Percentiles rank a stretch among this genome's conserved stretches.
These are phyloP conservation scores for Oemleria cerasiformis DNA, from an alignment of 306 rosid species.

Conservation along the genomic window DNA sequence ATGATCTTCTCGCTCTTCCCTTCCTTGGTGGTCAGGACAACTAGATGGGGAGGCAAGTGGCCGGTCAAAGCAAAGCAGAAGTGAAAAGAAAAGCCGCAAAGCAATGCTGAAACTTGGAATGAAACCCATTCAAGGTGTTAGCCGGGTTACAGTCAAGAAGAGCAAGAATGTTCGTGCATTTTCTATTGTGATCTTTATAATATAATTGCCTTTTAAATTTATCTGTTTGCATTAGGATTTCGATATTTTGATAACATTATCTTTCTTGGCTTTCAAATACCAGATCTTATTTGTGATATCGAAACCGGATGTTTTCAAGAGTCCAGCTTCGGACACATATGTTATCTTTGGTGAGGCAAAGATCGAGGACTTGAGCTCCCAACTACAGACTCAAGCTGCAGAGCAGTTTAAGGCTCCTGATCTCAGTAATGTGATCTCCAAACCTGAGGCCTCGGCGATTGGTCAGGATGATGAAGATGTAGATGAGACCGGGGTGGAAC, in stretches of 20 bases:
- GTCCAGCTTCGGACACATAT: conserved; percentile 82
- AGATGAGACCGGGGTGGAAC: conserved; percentile 76
- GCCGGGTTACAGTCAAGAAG: conserved; percentile 79
- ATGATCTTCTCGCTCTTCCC: neutral
- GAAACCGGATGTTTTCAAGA: conserved; percentile 86
- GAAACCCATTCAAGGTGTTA: conserved; percentile 77
- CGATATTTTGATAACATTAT: neutral
- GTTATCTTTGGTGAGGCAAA: conserved; percentile 84
- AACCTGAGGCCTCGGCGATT: conserved; percentile 52
- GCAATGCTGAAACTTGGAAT: conserved; percentile 90
- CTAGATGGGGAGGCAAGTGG: conserved; percentile 75
- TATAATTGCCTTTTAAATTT: neutral
- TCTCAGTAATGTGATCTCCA: conserved; percentile 44
- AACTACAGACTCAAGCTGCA: conserved; percentile 82
- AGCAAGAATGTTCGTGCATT: conserved; percentile 74
- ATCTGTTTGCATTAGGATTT: too few relatives aligned
- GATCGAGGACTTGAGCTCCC: conserved; percentile 86
- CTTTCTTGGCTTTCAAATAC: neutral
- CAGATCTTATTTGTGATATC: conserved; percentile 85
- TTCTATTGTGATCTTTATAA: neutral
- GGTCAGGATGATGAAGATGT: conserved; percentile 76
- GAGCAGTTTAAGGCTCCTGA: conserved; percentile 92
- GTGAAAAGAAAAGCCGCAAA: conserved; percentile 88
- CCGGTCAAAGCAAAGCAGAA: conserved; percentile 84
- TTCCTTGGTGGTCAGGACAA: conserved; percentile 9